Conservation (phyloP, 2,329 filamentous ascomycete species). For the Trichoderma koningii region DNA sequence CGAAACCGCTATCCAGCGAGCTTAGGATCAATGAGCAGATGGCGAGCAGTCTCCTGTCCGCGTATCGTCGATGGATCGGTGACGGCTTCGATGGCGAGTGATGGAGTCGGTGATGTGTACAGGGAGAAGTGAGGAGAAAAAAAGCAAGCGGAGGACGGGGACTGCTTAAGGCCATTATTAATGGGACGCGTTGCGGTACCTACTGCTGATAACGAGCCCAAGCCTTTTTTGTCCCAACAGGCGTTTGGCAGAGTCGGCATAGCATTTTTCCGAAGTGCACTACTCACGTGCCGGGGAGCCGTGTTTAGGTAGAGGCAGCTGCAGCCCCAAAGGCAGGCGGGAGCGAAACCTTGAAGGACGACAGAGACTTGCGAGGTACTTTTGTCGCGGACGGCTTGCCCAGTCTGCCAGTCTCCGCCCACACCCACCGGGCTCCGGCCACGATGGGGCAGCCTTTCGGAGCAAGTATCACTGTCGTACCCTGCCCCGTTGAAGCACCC, state of each 20-base stretch:
- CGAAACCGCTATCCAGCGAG: constrained; percentile 1
- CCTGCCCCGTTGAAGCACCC: too few species aligned
- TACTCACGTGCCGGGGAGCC: constrained; percentile 10
- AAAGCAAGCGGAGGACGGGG: constrained; percentile 21
- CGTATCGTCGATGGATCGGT: constrained; percentile 18
- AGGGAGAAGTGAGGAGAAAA: constrained; percentile 15
- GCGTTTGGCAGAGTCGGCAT: not conserved
- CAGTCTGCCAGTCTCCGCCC: not conserved
- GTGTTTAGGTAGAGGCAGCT: not conserved
- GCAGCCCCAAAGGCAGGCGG: not conserved
- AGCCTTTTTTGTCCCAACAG: constrained; percentile 7
- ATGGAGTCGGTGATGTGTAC: constrained; percentile 28
- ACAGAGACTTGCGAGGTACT: constrained; percentile 4
- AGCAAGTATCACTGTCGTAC: constrained; percentile 5
- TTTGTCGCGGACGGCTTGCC: not conserved
- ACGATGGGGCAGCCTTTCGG: not conserved
- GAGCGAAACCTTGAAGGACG: not conserved
- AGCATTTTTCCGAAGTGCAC: not conserved
- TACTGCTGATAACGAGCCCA: constrained; percentile 2
- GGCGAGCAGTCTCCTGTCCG: not conserved
- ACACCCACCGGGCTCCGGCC: not conserved
- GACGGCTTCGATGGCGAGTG: constrained; percentile 31
- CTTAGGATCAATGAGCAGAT: constrained; percentile 6
- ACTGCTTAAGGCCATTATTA: constrained; percentile 24
- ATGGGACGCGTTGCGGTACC: constrained; percentile 15